Conservation (phyloP, 1,284 basidiomycete species). For the Trichosporon coremiiforme region DNA sequence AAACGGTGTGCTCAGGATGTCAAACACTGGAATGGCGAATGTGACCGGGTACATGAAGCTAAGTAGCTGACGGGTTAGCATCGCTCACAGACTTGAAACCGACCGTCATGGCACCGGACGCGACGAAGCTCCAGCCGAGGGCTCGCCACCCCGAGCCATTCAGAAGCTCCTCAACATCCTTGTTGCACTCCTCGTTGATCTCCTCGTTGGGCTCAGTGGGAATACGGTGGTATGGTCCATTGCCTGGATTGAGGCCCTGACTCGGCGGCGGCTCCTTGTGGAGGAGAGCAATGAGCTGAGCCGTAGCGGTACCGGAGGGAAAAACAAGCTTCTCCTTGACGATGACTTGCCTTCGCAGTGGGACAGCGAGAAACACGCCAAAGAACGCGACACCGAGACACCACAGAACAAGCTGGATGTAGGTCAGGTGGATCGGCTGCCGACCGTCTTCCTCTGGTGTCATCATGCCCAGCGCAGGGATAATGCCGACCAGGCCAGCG, state of each 20-base stretch:
- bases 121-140: slow-evolving; percentile 72
- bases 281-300: slow-evolving; percentile 90
- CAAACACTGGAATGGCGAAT: slow-evolving; percentile 88
- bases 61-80: slow-evolving; percentile 47
- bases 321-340: slow-evolving; percentile 91
- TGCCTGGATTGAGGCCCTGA: slow-evolving; percentile 28
- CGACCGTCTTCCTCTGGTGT: slow-evolving; percentile 72
- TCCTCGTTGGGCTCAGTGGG: slow-evolving; percentile 20
- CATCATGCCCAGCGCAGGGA: slow-evolving; percentile 83
- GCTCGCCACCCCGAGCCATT: slow-evolving; percentile 70
- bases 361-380: slow-evolving; percentile 91
- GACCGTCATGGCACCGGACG: slow-evolving; percentile 72
- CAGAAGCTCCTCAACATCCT: slow-evolving; percentile 52
- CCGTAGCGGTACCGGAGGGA: slow-evolving; percentile 94
- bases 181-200: slow-evolving; percentile 23
- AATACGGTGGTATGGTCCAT: slow-evolving; percentile 40
- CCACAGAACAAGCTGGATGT: slow-evolving; percentile 75
- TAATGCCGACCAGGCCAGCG: slow-evolving; percentile 91
- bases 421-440: slow-evolving; percentile 73
- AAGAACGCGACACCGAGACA: slow-evolving; percentile 75
- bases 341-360: slow-evolving; percentile 92
- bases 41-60: slow-evolving; percentile 84
- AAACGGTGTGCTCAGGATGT: slow-evolving; percentile 62
- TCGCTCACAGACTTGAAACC: slow-evolving; percentile 43
- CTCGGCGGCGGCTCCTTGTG: slow-evolving; percentile 60